Evolutionary conservation across 306 rosid genomes (phyloP).

Genomic region (Lathyrus oleraceus): DNA sequence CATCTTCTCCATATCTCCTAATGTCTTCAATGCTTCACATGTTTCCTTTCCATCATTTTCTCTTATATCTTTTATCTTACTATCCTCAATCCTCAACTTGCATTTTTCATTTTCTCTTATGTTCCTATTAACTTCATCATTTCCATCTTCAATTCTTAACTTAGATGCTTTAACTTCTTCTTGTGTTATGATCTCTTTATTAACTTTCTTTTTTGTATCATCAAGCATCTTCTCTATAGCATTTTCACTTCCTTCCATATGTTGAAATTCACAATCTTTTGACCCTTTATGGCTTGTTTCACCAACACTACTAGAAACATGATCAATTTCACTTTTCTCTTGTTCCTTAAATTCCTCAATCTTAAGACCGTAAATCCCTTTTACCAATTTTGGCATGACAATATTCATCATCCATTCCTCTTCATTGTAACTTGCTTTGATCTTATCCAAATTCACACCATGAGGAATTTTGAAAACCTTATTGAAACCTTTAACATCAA

Average conservation of each 20-base stretch:
- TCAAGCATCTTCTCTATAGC: not conserved
- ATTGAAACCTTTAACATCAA: conserved; percentile 50
- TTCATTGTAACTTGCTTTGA: conserved; percentile 62
- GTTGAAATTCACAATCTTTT: conserved; percentile 3
- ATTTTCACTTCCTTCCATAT: not conserved
- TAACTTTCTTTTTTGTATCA: not conserved
- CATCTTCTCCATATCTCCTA: not conserved
- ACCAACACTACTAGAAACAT: conserved; percentile 15
- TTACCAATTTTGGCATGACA: conserved; percentile 61
- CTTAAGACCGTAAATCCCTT: conserved; percentile 48
- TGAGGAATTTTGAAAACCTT: conserved; percentile 66
- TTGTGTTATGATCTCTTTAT: not conserved
- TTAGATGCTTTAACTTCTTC: conserved; percentile 20
- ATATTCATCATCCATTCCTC: conserved; percentile 55
- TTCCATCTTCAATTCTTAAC: conserved; percentile 15
- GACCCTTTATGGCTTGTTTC: conserved; percentile 33
- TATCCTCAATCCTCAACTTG: not conserved
- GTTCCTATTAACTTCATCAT: not conserved
- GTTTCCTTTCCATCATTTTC: not conserved
- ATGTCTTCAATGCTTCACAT: not conserved
- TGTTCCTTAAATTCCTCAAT: conserved; percentile 64
- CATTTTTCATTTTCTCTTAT: not conserved
- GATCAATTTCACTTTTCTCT: conserved; percentile 23
- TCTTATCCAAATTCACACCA: conserved; percentile 62
- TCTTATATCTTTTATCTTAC: not conserved